Evolutionary conservation across 768 basidiomycete genomes (phyloP).

Genomic region (Auricularia auricula-judae): DNA sequence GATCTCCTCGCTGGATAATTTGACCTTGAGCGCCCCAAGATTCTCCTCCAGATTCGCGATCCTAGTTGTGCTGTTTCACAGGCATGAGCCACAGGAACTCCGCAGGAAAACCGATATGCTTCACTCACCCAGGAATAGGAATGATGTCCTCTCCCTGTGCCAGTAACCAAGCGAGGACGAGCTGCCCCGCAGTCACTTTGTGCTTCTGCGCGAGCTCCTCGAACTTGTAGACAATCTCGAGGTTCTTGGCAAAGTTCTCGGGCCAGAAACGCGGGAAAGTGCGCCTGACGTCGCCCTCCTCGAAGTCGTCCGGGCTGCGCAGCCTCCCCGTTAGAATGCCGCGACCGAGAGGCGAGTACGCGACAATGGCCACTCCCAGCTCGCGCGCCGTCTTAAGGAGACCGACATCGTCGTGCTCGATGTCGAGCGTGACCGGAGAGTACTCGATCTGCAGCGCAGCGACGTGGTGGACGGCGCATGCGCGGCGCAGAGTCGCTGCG

Average conservation of each 20-base stretch:
- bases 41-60: constrained; percentile 17
- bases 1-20: constrained; percentile 15
- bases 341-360: constrained; percentile 24
- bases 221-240: constrained; percentile 24
- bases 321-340: constrained; percentile 25
- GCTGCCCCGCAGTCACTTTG: constrained; percentile 18
- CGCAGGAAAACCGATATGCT: background rate
- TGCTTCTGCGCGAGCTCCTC: constrained; percentile 20
- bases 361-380: constrained; percentile 22
- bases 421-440: constrained; percentile 11
- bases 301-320: constrained; percentile 16
- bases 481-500: constrained; percentile 10
- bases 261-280: constrained; percentile 19
- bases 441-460: constrained; percentile 12
- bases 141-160: constrained; percentile 17
- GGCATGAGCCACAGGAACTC: background rate
- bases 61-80: constrained; percentile 3
- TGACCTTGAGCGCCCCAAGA: constrained; percentile 13
- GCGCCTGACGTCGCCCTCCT: constrained; percentile 18
- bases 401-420: constrained; percentile 12
- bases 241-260: constrained; percentile 25
- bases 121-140: constrained; percentile 17
- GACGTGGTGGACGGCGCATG: constrained; percentile 9
- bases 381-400: constrained; percentile 18
- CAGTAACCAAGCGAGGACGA: constrained; percentile 22